Conservation (phyloP, 140 eudicot species). For the Bidens hawaiensis region DNA sequence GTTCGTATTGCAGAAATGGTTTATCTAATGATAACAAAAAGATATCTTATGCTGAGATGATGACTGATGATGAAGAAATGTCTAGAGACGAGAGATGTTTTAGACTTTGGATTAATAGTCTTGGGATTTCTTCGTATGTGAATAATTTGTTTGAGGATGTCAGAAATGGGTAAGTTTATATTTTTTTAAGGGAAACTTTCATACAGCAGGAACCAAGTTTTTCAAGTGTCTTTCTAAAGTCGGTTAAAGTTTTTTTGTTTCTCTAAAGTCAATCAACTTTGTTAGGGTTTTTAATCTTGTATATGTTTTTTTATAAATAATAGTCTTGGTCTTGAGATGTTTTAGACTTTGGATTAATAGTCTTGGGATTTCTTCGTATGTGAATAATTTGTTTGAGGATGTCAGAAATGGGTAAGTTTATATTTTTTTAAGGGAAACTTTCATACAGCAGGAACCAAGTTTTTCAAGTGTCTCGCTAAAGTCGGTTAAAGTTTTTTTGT, state of each 20-base stretch:
- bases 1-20: constrained; percentile 56
- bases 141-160: constrained; percentile 88
- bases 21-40: constrained; percentile 80
- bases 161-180: constrained; percentile 83
- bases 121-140: constrained; percentile 73
- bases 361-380: constrained; percentile 73
- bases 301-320: too few relatives aligned
- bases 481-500: too few relatives aligned
- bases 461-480: too few relatives aligned
- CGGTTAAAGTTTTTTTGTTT: too few relatives aligned
- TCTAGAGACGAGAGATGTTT: constrained; percentile 96
- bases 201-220: too few relatives aligned
- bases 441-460: too few relatives aligned
- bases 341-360: constrained; percentile 94
- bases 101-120: constrained; percentile 92
- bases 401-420: constrained; percentile 85
- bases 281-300: too few relatives aligned
- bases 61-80: constrained; percentile 86
- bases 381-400: constrained; percentile 85
- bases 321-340: too few relatives aligned
- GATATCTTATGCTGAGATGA: constrained; percentile 92
- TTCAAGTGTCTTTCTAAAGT: too few relatives aligned
- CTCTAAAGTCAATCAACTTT: too few relatives aligned
- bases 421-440: too few relatives aligned
- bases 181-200: too few relatives aligned